Conservation (phyloP, 2,329 filamentous ascomycete species). For the Pseudohalonectria lignicola region DNA sequence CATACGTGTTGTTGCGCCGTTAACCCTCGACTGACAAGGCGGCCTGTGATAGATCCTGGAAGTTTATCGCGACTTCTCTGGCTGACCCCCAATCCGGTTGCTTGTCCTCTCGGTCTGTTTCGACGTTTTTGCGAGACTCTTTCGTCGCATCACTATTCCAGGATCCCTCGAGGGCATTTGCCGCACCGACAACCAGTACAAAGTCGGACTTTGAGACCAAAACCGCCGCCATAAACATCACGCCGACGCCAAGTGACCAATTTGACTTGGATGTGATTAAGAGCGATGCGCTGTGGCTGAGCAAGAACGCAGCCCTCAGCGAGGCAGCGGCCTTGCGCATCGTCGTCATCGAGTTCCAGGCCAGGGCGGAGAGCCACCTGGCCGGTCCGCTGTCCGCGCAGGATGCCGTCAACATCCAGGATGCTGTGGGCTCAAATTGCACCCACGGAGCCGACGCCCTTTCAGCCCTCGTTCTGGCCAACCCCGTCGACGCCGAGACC, state of each 20-base stretch:
- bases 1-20: no score
- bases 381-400: slow-evolving; percentile 63
- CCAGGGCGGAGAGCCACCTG: slow-evolving; percentile 62
- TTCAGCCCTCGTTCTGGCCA: slow-evolving; percentile 35
- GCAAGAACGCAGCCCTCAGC: slow-evolving; percentile 65
- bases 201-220: slow-evolving; percentile 70
- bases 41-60: slow-evolving; percentile 45
- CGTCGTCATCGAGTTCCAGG: slow-evolving; percentile 74
- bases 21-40: slow-evolving; percentile 5
- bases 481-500: slow-evolving; percentile 39
- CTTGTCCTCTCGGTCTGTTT: slow-evolving; percentile 41
- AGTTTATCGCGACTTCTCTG: slow-evolving; percentile 43
- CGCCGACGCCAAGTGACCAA: slow-evolving; percentile 52
- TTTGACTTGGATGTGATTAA: slow-evolving; percentile 74
- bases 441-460: slow-evolving; percentile 45
- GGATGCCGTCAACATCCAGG: slow-evolving; percentile 65
- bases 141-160: slow-evolving; percentile 59
- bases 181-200: slow-evolving; percentile 47
- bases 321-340: slow-evolving; percentile 74
- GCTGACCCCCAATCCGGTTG: slow-evolving; percentile 45
- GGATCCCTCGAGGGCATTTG: slow-evolving; percentile 58
- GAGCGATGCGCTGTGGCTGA: slow-evolving; percentile 77
- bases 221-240: slow-evolving; percentile 77
- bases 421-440: slow-evolving; percentile 57
- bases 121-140: slow-evolving; percentile 60